Base-by-base conservation (phyloP, 2,329 filamentous ascomycete genomes). In the Keithomyces neogunnii region DNA sequence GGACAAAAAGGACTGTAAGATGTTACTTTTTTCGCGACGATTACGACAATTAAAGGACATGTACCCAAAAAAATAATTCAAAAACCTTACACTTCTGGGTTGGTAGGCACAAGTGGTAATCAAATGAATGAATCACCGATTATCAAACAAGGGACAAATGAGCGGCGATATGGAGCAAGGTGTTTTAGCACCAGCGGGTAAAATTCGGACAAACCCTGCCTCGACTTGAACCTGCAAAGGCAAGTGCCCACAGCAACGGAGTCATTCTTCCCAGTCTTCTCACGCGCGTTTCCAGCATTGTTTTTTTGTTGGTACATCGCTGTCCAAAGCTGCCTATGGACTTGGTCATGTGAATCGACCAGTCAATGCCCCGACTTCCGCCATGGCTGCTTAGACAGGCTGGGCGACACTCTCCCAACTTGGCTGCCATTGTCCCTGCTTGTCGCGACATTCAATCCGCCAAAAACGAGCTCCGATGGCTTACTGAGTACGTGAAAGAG, bases 381-480 rank as follows among this genome's bases (percentile, higher is more conserved):
- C 81, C 78, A 40, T 69, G 71, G 35, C 70, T 85, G 46, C 66
- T 86, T 53, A 73, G 74, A 56, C 71, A 68, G 58, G 84, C 84
- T 53, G 69, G 69, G 55, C 63, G 65, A 7, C 71, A 78, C 57
- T 80, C 81, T 19, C 72, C 77, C 1, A 68, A 82, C 47, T 72
- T 87, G 4, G 73, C 80, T 6, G 64, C 73, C 2, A 75, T 92
- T 4, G 75, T 92, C 1, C 80, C 76, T 11, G 76, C 75, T 7
- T 87, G 85, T 57, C 76, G 84, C 53, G 77, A 81, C 59, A 62
- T 89, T 2, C 62, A 66, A n/a, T 81, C 82, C 3, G 83, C 86
- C 5, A 71, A 73, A 50, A 82, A 81, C 61, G 87, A 92, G 70
- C 71, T 90, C 48, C 77, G 85, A 60, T 92, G 87, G 88, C 78